A percentile compares a stretch with the other conserved stretches of the same genome.
Evolutionary conservation across 2,329 filamentous ascomycete genomes (phyloP).

Genomic region (Rhinocladiella mackenziei): DNA sequence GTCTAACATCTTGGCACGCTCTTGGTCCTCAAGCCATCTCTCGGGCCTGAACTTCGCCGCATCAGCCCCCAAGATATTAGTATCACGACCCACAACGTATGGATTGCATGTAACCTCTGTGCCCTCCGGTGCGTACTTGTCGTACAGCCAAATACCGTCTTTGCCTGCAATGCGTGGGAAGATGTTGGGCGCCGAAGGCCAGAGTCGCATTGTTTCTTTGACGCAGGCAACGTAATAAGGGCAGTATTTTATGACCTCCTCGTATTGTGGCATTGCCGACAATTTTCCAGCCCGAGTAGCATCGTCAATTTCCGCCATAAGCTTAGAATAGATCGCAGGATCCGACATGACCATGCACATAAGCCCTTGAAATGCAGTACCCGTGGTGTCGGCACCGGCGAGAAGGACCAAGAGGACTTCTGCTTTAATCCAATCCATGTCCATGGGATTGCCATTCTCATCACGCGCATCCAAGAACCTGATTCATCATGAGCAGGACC

Average conservation of each 20-base stretch:
- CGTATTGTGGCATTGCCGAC: conserved; percentile 39
- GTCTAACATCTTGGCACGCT: conserved; percentile 41
- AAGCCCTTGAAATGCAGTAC: conserved; percentile 49
- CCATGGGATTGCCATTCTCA: conserved; percentile 45
- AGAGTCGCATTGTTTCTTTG: conserved; percentile 49
- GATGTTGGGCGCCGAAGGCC: conserved; percentile 50
- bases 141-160: conserved; percentile 39
- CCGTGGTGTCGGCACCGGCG: conserved; percentile 52
- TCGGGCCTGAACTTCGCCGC: conserved; percentile 14
- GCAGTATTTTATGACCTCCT: conserved; percentile 41
- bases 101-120: conserved; percentile 48
- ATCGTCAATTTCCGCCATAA: conserved; percentile 47
- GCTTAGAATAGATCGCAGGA: conserved; percentile 41
- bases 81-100: conserved; percentile 43
- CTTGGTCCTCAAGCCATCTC: conserved; percentile 35
- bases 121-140: conserved; percentile 39
- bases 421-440: conserved; percentile 51
- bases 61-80: conserved; percentile 19
- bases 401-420: conserved; percentile 52
- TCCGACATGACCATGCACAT: conserved; percentile 43
- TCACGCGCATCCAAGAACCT: conserved; percentile 42
- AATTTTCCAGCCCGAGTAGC: conserved; percentile 35
- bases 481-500: not conserved
- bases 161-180: conserved; percentile 46
- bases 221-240: conserved; percentile 50